These are phyloP conservation scores for Trichopus zeylanicus DNA, from an alignment of 116 monocot genomes.

Conservation along the genomic window DNA sequence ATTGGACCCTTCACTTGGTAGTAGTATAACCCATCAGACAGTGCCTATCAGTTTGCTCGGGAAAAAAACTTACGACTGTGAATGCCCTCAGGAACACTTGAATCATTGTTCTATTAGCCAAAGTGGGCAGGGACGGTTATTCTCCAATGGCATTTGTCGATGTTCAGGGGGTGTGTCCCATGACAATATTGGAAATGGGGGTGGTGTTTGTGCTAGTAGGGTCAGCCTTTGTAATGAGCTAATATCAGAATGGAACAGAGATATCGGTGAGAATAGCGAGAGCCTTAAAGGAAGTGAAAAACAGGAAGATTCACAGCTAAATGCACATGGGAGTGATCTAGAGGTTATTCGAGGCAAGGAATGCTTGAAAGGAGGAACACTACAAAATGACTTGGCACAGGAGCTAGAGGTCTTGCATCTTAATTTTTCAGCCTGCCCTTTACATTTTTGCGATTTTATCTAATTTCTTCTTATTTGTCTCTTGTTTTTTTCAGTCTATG, in stretches of 20 bases:
- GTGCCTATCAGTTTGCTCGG: too few species aligned
- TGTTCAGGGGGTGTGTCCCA: too few species aligned
- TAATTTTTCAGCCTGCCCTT: not conserved
- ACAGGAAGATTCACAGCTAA: not conserved
- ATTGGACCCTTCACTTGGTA: too few species aligned
- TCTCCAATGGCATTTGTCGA: too few species aligned
- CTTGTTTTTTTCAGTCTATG: not conserved
- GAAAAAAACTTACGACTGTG: too few species aligned
- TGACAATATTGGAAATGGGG: too few species aligned
- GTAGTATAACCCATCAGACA: too few species aligned
- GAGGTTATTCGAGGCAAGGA: conserved; percentile 2
- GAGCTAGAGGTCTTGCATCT: conserved; percentile 16
- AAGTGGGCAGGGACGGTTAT: too few species aligned
- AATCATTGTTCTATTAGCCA: too few species aligned
- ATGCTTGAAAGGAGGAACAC: not conserved
- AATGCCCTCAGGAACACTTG: too few species aligned
- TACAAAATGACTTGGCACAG: conserved; percentile 14
- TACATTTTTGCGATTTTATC: not conserved
- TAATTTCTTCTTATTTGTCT: not conserved
- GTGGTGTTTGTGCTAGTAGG: not conserved
- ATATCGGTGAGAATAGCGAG: not conserved
- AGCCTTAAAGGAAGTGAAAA: conserved; percentile 6
- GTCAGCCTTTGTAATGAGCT: not conserved
- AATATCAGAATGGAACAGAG: not conserved
- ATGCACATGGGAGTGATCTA: not conserved